These are phyloP conservation scores for Ormosia emarginata DNA, from an alignment of 306 rosid species.

Conservation along the genomic window DNA sequence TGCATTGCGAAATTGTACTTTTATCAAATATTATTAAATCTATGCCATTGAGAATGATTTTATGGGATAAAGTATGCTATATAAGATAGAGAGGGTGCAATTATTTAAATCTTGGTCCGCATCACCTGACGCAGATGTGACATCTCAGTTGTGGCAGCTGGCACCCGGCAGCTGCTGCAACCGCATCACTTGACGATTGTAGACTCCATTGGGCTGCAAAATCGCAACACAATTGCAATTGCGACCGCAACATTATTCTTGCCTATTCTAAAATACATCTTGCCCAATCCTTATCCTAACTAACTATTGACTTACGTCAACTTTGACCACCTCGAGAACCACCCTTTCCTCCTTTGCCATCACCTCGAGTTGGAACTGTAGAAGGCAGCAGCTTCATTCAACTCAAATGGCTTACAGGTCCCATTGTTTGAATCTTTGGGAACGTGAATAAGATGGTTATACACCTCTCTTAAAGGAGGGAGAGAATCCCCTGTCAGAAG, in stretches of 20 bases:
- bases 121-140: background rate
- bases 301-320: no score
- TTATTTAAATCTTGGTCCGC: no score
- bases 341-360: background rate
- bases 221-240: no score
- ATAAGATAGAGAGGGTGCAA: no score
- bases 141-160: background rate
- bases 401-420: background rate
- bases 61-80: background rate
- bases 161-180: background rate
- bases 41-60: background rate
- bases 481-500: background rate
- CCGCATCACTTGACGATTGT: no score
- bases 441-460: background rate
- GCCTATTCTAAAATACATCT: background rate
- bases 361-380: background rate
- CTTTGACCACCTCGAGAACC: no score
- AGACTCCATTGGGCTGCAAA: background rate
- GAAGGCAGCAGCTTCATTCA: background rate
- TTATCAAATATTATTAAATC: background rate
- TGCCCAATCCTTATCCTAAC: no score
- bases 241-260: background rate
- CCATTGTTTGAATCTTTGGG: background rate
- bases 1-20: background rate
- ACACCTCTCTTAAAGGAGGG: background rate